A percentile compares a stretch with the other conserved stretches of the same genome.
Evolutionary conservation across 2,329 filamentous ascomycete genomes (phyloP).

Genomic region (Dothideomycetes sp.): DNA sequence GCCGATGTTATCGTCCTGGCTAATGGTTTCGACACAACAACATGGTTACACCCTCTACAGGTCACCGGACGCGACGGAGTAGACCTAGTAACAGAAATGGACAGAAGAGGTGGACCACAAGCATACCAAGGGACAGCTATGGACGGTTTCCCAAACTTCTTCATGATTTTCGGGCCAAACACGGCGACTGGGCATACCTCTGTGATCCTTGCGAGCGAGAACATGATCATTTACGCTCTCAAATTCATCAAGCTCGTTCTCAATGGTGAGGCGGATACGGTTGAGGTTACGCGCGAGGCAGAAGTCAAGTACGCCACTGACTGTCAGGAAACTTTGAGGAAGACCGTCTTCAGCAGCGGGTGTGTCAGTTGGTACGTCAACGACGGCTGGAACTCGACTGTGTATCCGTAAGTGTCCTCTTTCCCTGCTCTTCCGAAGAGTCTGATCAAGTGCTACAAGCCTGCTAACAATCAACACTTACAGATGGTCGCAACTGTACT

Average conservation of each 20-base stretch:
- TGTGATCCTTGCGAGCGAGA: conserved; percentile 50
- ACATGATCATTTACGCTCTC: conserved; percentile 48
- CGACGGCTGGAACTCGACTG: no score
- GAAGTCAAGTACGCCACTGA: conserved; percentile 36
- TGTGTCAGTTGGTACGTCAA: no score
- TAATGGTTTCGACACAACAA: no score
- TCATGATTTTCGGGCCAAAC: conserved; percentile 42
- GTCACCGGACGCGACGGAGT: no score
- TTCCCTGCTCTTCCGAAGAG: no score
- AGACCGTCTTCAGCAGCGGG: no score
- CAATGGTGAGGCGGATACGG: conserved; percentile 30
- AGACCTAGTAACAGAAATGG: conserved; percentile 49
- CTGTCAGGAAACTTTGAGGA: conserved; percentile 35
- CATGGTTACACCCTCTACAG: no score
- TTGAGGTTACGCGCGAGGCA: conserved; percentile 38
- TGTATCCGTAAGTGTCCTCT: no score
- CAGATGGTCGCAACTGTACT: no score
- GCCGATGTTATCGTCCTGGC: no score
- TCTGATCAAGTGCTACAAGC: no score
- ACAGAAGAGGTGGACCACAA: conserved; percentile 44
- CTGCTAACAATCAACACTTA: no score
- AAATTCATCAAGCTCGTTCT: conserved; percentile 47
- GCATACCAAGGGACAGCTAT: conserved; percentile 50
- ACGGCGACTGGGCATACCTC: conserved; percentile 51
- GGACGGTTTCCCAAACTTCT: conserved; percentile 39